These are phyloP conservation scores for Phlyctochytrium bullatum DNA, from an alignment of 192 early-diverging fungal genomes.

Conservation along the genomic window DNA sequence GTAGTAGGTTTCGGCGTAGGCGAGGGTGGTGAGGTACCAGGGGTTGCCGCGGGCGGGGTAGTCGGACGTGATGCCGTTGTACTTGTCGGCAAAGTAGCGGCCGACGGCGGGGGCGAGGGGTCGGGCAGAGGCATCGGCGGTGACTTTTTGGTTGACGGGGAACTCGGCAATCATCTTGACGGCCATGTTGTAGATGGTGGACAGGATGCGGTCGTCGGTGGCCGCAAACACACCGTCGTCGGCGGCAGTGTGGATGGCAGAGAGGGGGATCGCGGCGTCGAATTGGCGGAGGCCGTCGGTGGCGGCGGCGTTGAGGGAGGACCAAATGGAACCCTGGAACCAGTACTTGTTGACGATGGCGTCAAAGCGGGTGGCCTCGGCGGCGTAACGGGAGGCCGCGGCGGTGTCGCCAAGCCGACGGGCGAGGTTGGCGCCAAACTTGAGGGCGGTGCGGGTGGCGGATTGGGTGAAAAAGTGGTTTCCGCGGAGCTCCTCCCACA, in stretches of 20 bases:
- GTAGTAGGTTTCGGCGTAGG: constrained; percentile 57
- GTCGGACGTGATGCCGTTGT: constrained; percentile 5
- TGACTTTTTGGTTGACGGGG: constrained; percentile 40
- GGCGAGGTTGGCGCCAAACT: constrained; percentile 53
- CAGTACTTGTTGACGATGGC: constrained; percentile 44
- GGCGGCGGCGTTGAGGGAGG: too few species aligned
- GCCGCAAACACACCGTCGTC: constrained; percentile 9
- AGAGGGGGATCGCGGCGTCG: constrained; percentile 62
- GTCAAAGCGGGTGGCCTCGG: constrained; percentile 32
- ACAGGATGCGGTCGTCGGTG: constrained; percentile 3
- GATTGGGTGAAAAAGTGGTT: constrained; percentile 66
- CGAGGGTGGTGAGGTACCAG: constrained; percentile 67
- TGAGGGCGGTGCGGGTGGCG: constrained; percentile 59
- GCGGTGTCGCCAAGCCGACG: constrained; percentile 27
- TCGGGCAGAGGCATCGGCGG: background rate
- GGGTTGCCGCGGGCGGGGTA: constrained; percentile 59
- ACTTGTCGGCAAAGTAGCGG: constrained; percentile 48
- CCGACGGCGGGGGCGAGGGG: constrained; percentile 58
- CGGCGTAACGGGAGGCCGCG: constrained; percentile 34
- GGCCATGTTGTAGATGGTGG: constrained; percentile 10
- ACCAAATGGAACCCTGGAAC: constrained; percentile 24
- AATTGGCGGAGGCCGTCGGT: constrained; percentile 48
- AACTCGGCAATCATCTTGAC: constrained; percentile 33
- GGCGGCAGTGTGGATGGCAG: constrained; percentile 30
- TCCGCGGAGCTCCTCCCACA: constrained; percentile 77